These are phyloP conservation scores for Crucihimalaya himalaica DNA, from an alignment of 345 rosid species.

Conservation along the genomic window DNA sequence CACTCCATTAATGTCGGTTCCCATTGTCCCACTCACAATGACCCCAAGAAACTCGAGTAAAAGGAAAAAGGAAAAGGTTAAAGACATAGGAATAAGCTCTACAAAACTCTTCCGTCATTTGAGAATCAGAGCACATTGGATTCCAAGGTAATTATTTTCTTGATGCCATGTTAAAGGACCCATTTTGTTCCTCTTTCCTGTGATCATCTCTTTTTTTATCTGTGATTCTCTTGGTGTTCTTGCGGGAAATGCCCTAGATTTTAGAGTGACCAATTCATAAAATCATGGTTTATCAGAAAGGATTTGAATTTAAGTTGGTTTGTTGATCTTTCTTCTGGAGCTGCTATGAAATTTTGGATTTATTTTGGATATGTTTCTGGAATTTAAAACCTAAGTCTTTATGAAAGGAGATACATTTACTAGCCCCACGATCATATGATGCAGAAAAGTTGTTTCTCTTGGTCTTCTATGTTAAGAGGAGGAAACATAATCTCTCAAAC, in stretches of 20 bases:
- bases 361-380: constrained; percentile 1
- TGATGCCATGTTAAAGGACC: neutral
- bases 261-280: neutral
- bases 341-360: neutral
- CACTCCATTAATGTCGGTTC: constrained; percentile 37
- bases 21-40: constrained; percentile 14
- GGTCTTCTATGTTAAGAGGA: neutral
- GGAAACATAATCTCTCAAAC: neutral
- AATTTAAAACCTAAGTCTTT: neutral
- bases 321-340: neutral
- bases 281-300: neutral
- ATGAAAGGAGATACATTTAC: neutral
- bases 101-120: neutral
- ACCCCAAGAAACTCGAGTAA: neutral
- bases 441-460: neutral
- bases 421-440: constrained; percentile 11
- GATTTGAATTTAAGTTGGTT: neutral
- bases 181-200: neutral
- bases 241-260: neutral
- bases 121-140: neutral
- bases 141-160: neutral
- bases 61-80: neutral
- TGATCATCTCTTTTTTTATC: neutral
- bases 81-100: neutral
- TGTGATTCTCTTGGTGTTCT: neutral